Percentiles rank a stretch among this genome's conserved stretches.
Evolutionary conservation across 1,284 basidiomycete species (phyloP).

Genomic region (Ganoderma meredithae): DNA sequence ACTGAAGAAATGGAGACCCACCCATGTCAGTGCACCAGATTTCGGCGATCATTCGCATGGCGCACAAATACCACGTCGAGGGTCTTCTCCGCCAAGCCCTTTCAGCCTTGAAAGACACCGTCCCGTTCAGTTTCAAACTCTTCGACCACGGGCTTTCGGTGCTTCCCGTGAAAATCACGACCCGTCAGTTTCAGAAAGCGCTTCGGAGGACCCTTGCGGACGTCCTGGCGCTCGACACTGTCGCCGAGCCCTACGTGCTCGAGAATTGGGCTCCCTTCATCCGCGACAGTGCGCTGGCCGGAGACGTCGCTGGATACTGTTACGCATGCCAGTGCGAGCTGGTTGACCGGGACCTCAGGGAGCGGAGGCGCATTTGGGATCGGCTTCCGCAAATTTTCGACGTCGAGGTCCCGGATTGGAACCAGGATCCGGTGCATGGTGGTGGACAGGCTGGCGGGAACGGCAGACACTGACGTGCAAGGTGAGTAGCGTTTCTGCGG

Average conservation of each 20-base stretch:
- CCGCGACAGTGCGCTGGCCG: background rate
- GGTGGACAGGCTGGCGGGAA: background rate
- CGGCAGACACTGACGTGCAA: background rate
- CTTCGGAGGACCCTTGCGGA: background rate
- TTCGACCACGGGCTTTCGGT: background rate
- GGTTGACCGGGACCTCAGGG: background rate
- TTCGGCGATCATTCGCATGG: slow-evolving; percentile 18
- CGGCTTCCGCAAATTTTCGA: background rate
- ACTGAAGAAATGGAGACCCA: background rate
- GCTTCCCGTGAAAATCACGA: background rate
- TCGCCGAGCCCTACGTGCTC: background rate
- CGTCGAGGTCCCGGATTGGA: background rate
- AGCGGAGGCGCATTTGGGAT: background rate
- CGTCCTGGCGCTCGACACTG: background rate
- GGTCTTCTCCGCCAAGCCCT: slow-evolving; percentile 7
- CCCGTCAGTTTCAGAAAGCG: background rate
- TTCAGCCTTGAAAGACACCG: background rate
- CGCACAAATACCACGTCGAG: slow-evolving; percentile 17
- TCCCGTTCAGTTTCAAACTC: background rate
- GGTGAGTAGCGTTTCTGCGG: background rate
- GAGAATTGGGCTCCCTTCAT: background rate
- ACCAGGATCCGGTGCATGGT: background rate
- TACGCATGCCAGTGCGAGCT: background rate
- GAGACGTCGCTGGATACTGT: background rate
- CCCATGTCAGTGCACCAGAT: background rate